These are phyloP conservation scores for Trichosporon faecale DNA, from an alignment of 1,284 basidiomycete species.

Conservation along the genomic window DNA sequence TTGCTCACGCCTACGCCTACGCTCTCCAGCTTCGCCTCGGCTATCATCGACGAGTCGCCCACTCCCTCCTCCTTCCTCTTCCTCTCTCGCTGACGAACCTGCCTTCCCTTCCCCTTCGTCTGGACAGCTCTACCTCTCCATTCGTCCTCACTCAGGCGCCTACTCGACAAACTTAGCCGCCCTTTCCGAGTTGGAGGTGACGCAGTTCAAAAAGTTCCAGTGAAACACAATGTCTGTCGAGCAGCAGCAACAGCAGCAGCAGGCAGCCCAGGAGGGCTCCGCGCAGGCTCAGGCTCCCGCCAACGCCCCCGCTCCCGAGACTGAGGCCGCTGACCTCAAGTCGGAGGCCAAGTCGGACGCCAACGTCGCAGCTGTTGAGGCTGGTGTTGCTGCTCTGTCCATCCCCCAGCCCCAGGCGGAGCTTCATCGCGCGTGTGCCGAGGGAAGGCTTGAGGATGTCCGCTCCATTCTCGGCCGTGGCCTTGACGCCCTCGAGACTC, in stretches of 20 bases:
- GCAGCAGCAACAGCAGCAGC: slow-evolving; percentile 14
- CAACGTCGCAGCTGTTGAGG: slow-evolving; percentile 16
- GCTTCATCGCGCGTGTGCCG: slow-evolving; percentile 44
- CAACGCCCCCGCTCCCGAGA: not conserved
- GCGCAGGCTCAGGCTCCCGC: slow-evolving; percentile 1
- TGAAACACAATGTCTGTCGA: slow-evolving; percentile 9
- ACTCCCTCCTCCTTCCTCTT: not conserved
- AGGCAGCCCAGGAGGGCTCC: not conserved
- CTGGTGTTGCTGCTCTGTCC: slow-evolving; percentile 18
- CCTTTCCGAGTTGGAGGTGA: slow-evolving; percentile 9
- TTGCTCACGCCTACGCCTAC: slow-evolving; percentile 2
- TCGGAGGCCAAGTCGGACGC: slow-evolving; percentile 9
- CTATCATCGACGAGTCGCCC: not conserved
- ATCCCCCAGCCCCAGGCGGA: slow-evolving; percentile 25
- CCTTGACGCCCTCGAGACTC: slow-evolving; percentile 41
- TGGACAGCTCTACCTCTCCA: not conserved
- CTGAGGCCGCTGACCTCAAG: not conserved
- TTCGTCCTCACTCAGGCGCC: not conserved
- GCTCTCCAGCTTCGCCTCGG: not conserved
- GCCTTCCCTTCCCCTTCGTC: not conserved
- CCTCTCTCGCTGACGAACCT: not conserved
- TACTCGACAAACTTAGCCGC: not conserved
- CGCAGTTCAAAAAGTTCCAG: slow-evolving; percentile 16
- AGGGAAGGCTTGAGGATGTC: slow-evolving; percentile 45
- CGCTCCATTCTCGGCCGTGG: slow-evolving; percentile 38